Base-by-base conservation (phyloP, 768 basidiomycete species). In the Cystofilobasidium bisporidii region DNA sequence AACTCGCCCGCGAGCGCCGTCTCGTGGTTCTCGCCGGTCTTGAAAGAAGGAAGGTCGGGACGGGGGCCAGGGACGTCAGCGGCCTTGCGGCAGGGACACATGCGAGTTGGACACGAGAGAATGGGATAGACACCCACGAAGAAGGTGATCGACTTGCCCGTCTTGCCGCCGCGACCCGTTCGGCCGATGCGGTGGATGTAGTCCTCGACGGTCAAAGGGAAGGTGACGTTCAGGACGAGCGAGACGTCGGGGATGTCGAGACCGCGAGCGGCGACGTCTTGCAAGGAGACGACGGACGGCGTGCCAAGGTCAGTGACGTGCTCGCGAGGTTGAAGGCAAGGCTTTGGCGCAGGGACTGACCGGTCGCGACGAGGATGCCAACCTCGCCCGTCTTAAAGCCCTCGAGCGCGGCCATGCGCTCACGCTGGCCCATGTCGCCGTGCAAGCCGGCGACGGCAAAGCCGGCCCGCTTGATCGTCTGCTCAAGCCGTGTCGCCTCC, bases 191-290 rank as follows among this genome's bases (percentile, higher is more conserved):
- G 68, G 58, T 69, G 68, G 40, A 69, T 69, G 50, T 69, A 69
- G 68, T 69, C 68, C 55, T 68, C 65, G 58, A 97, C 87, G 2
- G 92, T 97, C 74, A 99, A 80, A 47, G 94, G 94, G 75, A 78
- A 97, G n/a, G 89, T 93, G 74, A 96, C 94, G 79, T 97, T 96
- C 76, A 98, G 84, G 57, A 99, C 96, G 30, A 87, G 83, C 30
- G 85, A 88, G 36, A 99, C 96, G 74, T 94, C 87, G 2, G 96
- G 93, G 73, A 99, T 98, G 80, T 99, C 96, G 71, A 99, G 80
- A 12, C 96, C 96, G 63, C 96, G 85, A 56, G 96, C 92, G 9
- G 96, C 96, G 12, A 99, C 96, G 76, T 99, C 96, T 28, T 91
- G 10, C 28, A 59, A n/a, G 24, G n/a, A 12, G 33, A n/a, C 14